Conservation (phyloP, 2,329 filamentous ascomycete genomes). For the Aspergillus felis region DNA sequence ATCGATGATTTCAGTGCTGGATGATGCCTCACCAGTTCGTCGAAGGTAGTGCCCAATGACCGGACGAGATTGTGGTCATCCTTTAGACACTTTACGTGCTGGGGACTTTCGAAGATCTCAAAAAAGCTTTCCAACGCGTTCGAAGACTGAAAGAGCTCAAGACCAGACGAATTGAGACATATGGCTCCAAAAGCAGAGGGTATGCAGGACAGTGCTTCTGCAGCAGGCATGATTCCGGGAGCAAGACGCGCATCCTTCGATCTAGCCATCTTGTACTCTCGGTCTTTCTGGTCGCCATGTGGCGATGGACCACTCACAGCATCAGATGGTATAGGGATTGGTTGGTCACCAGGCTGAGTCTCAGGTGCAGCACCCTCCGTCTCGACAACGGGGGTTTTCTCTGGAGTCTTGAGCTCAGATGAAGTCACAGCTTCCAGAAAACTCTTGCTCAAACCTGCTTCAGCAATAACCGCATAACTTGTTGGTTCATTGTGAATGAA, state of each 20-base stretch:
- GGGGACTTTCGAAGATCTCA: constrained; percentile 91
- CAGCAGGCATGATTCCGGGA: constrained; percentile 75
- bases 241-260: constrained; percentile 44
- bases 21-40: constrained; percentile 92
- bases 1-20: constrained; percentile 76
- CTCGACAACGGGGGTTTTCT: constrained; percentile 28
- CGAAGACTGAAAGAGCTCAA: constrained; percentile 81
- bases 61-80: constrained; percentile 68
- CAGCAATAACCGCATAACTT: constrained; percentile 91
- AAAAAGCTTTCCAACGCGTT: constrained; percentile 81
- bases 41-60: constrained; percentile 77
- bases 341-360: constrained; percentile 32
- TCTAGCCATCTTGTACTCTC: constrained; percentile 30
- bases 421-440: constrained; percentile 76
- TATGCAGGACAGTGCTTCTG: constrained; percentile 82
- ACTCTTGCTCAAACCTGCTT: constrained; percentile 83
- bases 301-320: constrained; percentile 23
- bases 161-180: constrained; percentile 80
- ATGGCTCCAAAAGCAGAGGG: constrained; percentile 90
- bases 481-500: constrained; percentile 99
- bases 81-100: constrained; percentile 81
- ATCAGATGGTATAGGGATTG: constrained; percentile 32
- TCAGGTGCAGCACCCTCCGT: constrained; percentile 18
- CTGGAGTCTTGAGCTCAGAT: constrained; percentile 32
- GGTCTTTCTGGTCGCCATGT: constrained; percentile 18